Conservation (phyloP, 1,284 basidiomycete species). For the Schizophyllum commune region DNA sequence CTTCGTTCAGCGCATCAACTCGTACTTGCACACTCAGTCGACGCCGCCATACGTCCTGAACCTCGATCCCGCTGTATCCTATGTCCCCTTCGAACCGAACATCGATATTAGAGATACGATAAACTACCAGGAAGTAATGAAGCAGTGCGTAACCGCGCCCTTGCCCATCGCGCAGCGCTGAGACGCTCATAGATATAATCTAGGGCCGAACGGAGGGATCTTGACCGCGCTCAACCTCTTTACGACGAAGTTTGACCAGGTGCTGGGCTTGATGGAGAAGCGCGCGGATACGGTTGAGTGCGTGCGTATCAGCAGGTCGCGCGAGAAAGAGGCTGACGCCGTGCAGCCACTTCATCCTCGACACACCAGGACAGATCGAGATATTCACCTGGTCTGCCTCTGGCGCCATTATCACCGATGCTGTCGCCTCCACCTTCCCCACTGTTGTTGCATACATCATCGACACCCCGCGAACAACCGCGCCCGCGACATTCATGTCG, state of each 20-base stretch:
- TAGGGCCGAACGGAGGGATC: conserved; percentile 98
- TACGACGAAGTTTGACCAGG: conserved; percentile 99
- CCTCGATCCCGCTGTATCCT: conserved; percentile 92
- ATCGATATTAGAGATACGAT: conserved; percentile 98
- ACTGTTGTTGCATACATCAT: conserved; percentile 96
- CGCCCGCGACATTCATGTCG: conserved; percentile 98
- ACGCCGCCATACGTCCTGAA: conserved; percentile 93
- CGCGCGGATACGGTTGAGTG: conserved; percentile 83
- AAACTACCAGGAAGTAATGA: conserved; percentile 98
- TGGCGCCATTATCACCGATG: conserved; percentile 97
- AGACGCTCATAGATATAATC: conserved; percentile 69
- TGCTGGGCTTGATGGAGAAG: conserved; percentile 89
- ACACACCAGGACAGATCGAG: conserved; percentile 99
- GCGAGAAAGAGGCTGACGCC: conserved; percentile 2
- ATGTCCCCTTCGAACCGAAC: conserved; percentile 89
- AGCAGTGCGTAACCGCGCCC: conserved; percentile 69
- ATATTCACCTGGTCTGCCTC: conserved; percentile 99
- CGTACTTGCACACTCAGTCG: conserved; percentile 65
- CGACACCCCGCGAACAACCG: conserved; percentile 91
- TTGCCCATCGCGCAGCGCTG: conserved; percentile 4
- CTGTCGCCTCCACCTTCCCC: conserved; percentile 89
- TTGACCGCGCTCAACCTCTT: conserved; percentile 96
- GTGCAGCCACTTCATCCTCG: conserved; percentile 83
- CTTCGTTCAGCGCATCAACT: conserved; percentile 90
- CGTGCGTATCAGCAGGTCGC: conserved; percentile 22